These are phyloP conservation scores for Barnettozyma sp. DNA, from an alignment of 805 yeast genomes.

Conservation along the genomic window DNA sequence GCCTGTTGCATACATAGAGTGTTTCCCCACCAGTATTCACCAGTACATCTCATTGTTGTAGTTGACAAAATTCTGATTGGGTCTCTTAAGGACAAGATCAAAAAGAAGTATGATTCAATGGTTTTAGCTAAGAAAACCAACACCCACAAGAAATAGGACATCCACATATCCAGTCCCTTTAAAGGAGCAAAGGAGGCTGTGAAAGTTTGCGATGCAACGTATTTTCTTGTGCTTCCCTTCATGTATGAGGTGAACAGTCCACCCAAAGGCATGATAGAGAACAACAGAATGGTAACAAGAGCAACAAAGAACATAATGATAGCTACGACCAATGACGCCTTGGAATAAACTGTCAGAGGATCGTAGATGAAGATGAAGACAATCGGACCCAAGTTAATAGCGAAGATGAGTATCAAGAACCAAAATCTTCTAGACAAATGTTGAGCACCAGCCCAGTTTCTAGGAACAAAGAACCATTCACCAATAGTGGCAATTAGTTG, in stretches of 20 bases:
- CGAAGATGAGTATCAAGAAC: slow-evolving; percentile 61
- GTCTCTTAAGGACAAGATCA: slow-evolving; percentile 85
- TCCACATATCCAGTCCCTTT: slow-evolving; percentile 87
- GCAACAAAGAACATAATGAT: slow-evolving; percentile 89
- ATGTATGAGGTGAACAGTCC: slow-evolving; percentile 90
- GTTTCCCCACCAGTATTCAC: slow-evolving; percentile 86
- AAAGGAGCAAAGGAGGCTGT: slow-evolving; percentile 85
- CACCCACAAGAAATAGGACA: slow-evolving; percentile 89
- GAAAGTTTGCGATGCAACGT: slow-evolving; percentile 90
- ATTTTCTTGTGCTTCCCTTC: slow-evolving; percentile 79
- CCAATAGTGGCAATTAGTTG: slow-evolving; percentile 83
- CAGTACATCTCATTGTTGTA: slow-evolving; percentile 87
- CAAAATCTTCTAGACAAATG: slow-evolving; percentile 82
- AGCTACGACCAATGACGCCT: slow-evolving; percentile 69
- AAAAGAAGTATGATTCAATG: slow-evolving; percentile 85
- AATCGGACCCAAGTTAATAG: slow-evolving; percentile 75
- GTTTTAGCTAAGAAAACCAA: slow-evolving; percentile 85
- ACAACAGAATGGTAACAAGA: slow-evolving; percentile 74
- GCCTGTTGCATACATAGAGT: slow-evolving; percentile 80
- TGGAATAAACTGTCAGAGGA: slow-evolving; percentile 57
- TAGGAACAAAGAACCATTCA: slow-evolving; percentile 96
- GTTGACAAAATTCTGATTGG: slow-evolving; percentile 87
- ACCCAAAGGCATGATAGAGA: slow-evolving; percentile 93
- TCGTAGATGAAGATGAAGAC: slow-evolving; percentile 81
- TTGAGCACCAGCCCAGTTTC: slow-evolving; percentile 99